These are phyloP conservation scores for Nannochloropsis salina DNA, from an alignment of 108 stramenopile genomes.

Conservation along the genomic window DNA sequence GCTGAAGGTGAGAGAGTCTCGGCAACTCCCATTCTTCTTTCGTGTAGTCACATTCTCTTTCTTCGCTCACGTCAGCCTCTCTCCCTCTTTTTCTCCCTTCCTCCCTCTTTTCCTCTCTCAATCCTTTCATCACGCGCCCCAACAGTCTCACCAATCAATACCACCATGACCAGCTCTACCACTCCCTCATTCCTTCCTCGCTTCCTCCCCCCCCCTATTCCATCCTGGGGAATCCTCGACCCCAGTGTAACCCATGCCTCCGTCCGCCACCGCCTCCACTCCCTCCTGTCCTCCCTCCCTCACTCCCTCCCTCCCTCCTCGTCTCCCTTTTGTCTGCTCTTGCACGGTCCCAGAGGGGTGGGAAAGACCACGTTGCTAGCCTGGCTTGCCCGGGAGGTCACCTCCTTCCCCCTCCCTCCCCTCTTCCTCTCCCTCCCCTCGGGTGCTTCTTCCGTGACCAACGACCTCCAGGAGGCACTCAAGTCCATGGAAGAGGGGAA, in stretches of 20 bases:
- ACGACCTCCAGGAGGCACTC: background rate
- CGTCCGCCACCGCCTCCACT: background rate
- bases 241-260: background rate
- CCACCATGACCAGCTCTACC: background rate
- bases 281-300: background rate
- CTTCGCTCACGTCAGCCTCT: no score
- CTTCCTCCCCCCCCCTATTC: background rate
- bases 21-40: no score
- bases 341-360: background rate
- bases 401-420: background rate
- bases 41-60: no score
- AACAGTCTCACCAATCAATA: background rate
- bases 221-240: background rate
- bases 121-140: background rate
- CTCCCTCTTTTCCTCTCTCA: background rate
- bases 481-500: background rate
- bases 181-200: background rate
- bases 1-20: background rate
- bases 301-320: background rate
- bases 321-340: background rate
- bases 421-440: constrained; percentile 5
- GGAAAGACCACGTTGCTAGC: background rate
- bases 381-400: background rate
- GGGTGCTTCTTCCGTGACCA: background rate
- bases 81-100: background rate